Conservation (phyloP, 2,329 filamentous ascomycete genomes). For the Venturia effusa region DNA sequence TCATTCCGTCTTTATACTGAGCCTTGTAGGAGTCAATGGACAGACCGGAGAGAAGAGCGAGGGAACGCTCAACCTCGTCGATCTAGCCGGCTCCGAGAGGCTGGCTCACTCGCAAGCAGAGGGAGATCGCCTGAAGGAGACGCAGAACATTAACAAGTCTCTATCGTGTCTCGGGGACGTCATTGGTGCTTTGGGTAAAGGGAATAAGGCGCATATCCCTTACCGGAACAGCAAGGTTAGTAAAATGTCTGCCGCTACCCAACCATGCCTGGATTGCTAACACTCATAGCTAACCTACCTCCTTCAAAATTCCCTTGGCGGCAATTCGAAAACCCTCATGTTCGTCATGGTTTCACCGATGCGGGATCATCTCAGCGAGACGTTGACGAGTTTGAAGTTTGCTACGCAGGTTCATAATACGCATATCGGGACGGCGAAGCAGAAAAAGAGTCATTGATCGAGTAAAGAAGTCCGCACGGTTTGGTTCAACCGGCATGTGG, state of each 20-base stretch:
- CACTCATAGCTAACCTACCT: constrained; percentile 69
- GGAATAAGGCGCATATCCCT: constrained; percentile 59
- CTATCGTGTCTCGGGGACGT: constrained; percentile 88
- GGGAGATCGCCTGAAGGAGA: constrained; percentile 82
- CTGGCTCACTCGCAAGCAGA: constrained; percentile 79
- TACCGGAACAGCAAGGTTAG: constrained; percentile 87
- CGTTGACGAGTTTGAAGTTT: constrained; percentile 87
- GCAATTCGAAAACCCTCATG: constrained; percentile 97
- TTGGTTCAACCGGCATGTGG: too few species aligned
- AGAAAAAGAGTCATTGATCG: constrained; percentile 37
- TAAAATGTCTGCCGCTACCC: constrained; percentile 3
- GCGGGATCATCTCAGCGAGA: constrained; percentile 84
- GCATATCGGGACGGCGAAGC: constrained; percentile 81
- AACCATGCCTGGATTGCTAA: background rate
- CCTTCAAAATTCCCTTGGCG: constrained; percentile 86
- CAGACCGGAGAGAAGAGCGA: constrained; percentile 77
- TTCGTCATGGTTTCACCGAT: constrained; percentile 96
- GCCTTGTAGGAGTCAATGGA: constrained; percentile 53
- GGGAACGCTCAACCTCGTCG: constrained; percentile 89
- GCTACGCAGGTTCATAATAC: constrained; percentile 91
- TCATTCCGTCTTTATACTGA: constrained; percentile 91
- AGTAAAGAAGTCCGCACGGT: too few species aligned
- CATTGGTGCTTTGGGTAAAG: constrained; percentile 70
- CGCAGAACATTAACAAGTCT: constrained; percentile 94
- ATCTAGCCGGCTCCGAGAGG: constrained; percentile 86